Evolutionary conservation across 2,329 filamentous ascomycete species (phyloP).

Genomic region (Fusarium acutatum): DNA sequence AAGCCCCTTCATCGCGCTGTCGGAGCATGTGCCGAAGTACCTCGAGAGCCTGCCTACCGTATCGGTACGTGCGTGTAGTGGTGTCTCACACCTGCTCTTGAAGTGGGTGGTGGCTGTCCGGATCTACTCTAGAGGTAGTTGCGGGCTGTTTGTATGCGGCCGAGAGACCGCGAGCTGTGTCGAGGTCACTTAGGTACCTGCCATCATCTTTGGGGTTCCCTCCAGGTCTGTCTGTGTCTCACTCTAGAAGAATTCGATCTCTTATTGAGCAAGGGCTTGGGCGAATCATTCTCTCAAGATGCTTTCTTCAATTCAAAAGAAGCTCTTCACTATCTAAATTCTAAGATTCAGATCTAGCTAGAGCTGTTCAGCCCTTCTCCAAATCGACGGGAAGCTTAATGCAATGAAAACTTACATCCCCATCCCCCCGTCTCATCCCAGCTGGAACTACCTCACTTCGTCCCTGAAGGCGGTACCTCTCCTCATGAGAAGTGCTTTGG

Average conservation of each 20-base stretch:
- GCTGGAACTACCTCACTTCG: neutral
- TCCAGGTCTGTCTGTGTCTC: neutral
- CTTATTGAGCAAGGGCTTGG: neutral
- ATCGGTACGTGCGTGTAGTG: neutral
- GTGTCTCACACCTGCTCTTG: neutral
- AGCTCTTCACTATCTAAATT: neutral
- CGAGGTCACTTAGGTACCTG: neutral
- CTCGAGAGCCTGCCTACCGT: neutral
- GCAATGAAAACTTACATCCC: neutral
- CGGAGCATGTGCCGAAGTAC: conserved; percentile 1
- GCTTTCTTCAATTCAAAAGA: conserved; percentile 1
- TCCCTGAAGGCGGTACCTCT: neutral
- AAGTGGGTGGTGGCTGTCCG: conserved; percentile 2
- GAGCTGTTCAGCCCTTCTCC: neutral
- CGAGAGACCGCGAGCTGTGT: neutral
- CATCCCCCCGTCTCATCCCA: neutral
- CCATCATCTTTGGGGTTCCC: neutral
- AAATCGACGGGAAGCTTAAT: conserved; percentile 9
- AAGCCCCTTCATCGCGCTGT: neutral
- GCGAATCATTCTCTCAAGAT: neutral
- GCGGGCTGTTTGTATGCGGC: conserved; percentile 3
- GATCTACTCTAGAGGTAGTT: conserved; percentile 1
- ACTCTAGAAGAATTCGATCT: neutral
- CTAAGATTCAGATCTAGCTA: neutral
- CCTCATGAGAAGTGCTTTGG: neutral